Base-by-base conservation (phyloP, 495 filamentous ascomycete genomes). In the Choiromyces venosus region DNA sequence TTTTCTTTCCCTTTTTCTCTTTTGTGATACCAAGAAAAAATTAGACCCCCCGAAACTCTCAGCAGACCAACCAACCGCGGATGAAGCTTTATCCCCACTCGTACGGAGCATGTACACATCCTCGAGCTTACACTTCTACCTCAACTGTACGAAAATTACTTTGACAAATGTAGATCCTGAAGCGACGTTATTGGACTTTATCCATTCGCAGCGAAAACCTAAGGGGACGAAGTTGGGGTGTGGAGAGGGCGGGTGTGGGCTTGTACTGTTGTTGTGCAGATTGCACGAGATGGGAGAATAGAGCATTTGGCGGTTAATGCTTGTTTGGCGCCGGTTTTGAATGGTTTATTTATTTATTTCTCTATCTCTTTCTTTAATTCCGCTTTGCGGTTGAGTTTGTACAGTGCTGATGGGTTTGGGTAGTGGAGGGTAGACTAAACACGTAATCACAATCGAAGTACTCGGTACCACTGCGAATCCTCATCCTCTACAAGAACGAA, bases 261-360 rank as follows among this genome's bases (percentile, higher is more conserved):
- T 8, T 84, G 83, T 68, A 84, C 83, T 19, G 81, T 84, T 25
- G 83, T 83, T 4, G 66, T 84, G 10, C 83, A 84, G 67, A 72
- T 68, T 80, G 72, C 64, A 5, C 69, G 37, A 38, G 10, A 67
- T 67, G 91, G 89, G 80, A 87, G 89, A 78, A 89, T 97, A 71
- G 95, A 97, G 80, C 94, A 98, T 82, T 91, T 93, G 68, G 91
- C 89, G 35, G 90, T 97, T 70, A 98, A 98, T 82, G 95, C 95
- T 42, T 99, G 95, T 82, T 86, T 99, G 40, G 94, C 94, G 10
- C 95, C 95, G 4, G 85, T 99, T 70, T 90, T 93, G 65, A 94
- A 92, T 73, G 88, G 74, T 84, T 69, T 37, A 66, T 46, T 37
- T n/a, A n/a, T n/a, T n/a, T n/a, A n/a, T n/a, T 2, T 36, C 14